Conservation (phyloP, 139 green algal species). For the Chlamydomonas sp. region DNA sequence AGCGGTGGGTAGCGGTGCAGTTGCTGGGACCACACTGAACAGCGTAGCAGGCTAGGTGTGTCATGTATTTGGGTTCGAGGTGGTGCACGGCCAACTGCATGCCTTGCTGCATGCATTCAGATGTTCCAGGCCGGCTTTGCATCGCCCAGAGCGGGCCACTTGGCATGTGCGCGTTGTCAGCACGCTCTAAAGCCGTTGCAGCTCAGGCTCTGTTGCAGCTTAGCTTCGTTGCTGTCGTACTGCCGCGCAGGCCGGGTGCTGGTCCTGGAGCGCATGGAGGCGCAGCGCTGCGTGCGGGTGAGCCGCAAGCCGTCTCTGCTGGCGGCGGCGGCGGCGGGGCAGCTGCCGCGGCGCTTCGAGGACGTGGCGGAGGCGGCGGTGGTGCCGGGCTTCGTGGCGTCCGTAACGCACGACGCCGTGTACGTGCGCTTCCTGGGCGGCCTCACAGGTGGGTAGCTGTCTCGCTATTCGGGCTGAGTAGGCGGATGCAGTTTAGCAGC, state of each 20-base stretch:
- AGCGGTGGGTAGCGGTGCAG: not conserved
- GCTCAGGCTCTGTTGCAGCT: not conserved
- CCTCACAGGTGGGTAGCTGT: constrained; percentile 66
- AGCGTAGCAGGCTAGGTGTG: too few species aligned
- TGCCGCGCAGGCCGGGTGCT: constrained; percentile 55
- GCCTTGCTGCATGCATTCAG: too few species aligned
- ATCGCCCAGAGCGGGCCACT: too few species aligned
- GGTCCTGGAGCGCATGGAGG: constrained; percentile 72
- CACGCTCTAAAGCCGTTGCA: too few species aligned
- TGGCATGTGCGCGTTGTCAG: too few species aligned
- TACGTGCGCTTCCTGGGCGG: constrained; percentile 91
- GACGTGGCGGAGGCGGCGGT: constrained; percentile 60
- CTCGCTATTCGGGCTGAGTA: not conserved
- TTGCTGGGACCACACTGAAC: too few species aligned
- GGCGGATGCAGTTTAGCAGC: not conserved
- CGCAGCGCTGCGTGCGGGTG: constrained; percentile 35
- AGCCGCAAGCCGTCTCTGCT: constrained; percentile 81
- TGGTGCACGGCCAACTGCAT: too few species aligned
- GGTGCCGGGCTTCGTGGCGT: constrained; percentile 85
- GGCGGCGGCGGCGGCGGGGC: constrained; percentile 46
- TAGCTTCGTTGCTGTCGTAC: not conserved
- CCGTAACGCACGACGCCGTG: constrained; percentile 72
- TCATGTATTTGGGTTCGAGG: too few species aligned
- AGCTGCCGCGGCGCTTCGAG: constrained; percentile 54
- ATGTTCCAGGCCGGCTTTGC: too few species aligned